Conservation (phyloP, 108 stramenopile species). For the Cyclotella cryptica region DNA sequence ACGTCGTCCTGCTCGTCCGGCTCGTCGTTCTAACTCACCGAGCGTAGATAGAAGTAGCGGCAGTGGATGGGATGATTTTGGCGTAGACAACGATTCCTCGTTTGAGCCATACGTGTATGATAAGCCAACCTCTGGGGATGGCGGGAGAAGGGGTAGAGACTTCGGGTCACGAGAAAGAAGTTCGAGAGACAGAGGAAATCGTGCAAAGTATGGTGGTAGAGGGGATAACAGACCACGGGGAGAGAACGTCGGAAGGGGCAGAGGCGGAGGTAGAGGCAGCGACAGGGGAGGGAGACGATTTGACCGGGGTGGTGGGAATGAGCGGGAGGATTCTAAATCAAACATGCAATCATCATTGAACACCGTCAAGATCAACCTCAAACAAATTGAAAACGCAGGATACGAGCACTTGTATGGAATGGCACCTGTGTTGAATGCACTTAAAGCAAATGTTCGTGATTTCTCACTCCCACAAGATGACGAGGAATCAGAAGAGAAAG, state of each 20-base stretch:
- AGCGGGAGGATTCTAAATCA: slow-evolving; percentile 13
- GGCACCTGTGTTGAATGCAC: slow-evolving; percentile 81
- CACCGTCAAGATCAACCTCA: slow-evolving; percentile 71
- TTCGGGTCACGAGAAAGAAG: slow-evolving; percentile 2
- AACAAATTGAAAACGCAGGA: slow-evolving; percentile 73
- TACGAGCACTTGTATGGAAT: slow-evolving; percentile 88
- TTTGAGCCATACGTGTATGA: slow-evolving; percentile 11
- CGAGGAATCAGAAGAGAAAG: slow-evolving; percentile 42
- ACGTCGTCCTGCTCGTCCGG: slow-evolving; percentile 7
- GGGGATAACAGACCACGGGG: slow-evolving; percentile 13
- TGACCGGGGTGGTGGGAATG: slow-evolving; percentile 14
- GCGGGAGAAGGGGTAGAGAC: slow-evolving; percentile 11
- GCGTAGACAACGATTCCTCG: slow-evolving; percentile 2
- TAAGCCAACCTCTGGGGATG: background rate
- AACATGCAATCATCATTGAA: background rate
- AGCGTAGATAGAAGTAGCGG: background rate
- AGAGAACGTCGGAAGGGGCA: slow-evolving; percentile 21
- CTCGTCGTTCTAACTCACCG: background rate
- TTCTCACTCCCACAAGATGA: slow-evolving; percentile 52
- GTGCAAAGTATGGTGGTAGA: slow-evolving; percentile 1
- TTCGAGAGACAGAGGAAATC: background rate
- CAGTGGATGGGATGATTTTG: slow-evolving; percentile 18
- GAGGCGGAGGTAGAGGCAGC: slow-evolving; percentile 10
- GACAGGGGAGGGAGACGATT: slow-evolving; percentile 15
- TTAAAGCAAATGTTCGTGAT: slow-evolving; percentile 70